Percentiles rank a stretch among this genome's conserved stretches.
Conservation (phyloP, 352 stramenopile genomes). For the Globisporangium spinosum region DNA sequence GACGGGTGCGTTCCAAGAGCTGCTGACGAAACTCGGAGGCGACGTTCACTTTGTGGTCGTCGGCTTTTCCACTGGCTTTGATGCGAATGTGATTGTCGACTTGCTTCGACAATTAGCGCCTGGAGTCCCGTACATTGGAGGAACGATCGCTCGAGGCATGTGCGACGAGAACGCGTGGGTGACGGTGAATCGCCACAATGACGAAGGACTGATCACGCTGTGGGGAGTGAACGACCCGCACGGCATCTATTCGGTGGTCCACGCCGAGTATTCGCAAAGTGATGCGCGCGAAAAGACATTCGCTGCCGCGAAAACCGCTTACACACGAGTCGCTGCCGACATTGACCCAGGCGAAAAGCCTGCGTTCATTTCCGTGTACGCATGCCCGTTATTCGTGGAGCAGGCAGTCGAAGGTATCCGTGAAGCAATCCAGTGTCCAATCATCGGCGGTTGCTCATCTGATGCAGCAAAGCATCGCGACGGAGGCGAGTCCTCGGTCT, state of each 20-base stretch:
- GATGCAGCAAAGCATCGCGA: constrained; percentile 72
- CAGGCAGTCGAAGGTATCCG: constrained; percentile 81
- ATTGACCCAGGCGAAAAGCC: constrained; percentile 68
- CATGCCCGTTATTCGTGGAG: constrained; percentile 78
- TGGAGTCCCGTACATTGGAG: constrained; percentile 80
- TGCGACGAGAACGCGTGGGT: constrained; percentile 88
- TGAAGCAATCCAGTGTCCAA: constrained; percentile 71
- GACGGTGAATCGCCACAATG: constrained; percentile 81
- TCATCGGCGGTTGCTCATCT: constrained; percentile 82
- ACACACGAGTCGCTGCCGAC: constrained; percentile 45
- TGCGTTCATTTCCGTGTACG: constrained; percentile 78
- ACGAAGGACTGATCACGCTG: constrained; percentile 76
- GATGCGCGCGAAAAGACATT: constrained; percentile 77
- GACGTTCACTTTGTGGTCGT: constrained; percentile 85
- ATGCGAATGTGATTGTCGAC: constrained; percentile 67
- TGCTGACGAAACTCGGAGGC: constrained; percentile 72
- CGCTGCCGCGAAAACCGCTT: constrained; percentile 62
- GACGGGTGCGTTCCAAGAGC: constrained; percentile 72
- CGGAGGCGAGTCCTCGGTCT: constrained; percentile 51
- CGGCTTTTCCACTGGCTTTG: constrained; percentile 81
- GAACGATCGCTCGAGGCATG: constrained; percentile 79
- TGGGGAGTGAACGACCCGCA: constrained; percentile 86
- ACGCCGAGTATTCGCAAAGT: constrained; percentile 77
- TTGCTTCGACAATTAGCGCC: constrained; percentile 70
- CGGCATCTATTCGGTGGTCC: constrained; percentile 78